These are phyloP conservation scores for Calocybe cyanea DNA, from an alignment of 768 basidiomycete species.

Conservation along the genomic window DNA sequence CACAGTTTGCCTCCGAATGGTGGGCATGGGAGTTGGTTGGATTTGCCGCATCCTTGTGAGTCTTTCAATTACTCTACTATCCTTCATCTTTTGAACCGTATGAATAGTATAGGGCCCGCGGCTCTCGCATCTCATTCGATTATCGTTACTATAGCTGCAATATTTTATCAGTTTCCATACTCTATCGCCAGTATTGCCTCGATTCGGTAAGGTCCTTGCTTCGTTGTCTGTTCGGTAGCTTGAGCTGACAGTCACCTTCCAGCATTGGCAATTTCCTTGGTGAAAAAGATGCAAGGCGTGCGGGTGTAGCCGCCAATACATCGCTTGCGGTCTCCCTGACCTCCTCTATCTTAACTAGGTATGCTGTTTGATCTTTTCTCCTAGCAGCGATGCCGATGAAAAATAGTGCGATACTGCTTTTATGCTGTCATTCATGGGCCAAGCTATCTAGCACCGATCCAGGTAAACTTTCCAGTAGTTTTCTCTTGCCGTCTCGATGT, in stretches of 20 bases:
- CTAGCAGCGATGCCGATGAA: background rate
- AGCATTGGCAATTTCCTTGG: slow-evolving; percentile 16
- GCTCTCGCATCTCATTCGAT: slow-evolving; percentile 86
- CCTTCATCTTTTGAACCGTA: background rate
- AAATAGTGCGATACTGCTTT: slow-evolving; percentile 18
- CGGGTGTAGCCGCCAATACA: slow-evolving; percentile 33
- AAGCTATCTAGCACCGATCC: slow-evolving; percentile 68
- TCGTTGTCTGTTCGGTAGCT: background rate
- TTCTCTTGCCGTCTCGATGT: background rate
- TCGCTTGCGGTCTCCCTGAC: slow-evolving; percentile 60
- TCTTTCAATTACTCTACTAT: background rate
- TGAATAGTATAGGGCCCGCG: slow-evolving; percentile 64
- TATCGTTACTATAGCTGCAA: slow-evolving; percentile 66
- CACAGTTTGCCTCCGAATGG: too few relatives aligned
- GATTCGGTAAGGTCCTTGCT: slow-evolving; percentile 54
- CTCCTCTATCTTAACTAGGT: slow-evolving; percentile 63
- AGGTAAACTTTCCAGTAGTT: slow-evolving; percentile 26
- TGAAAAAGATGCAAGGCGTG: slow-evolving; percentile 6
- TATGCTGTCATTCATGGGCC: slow-evolving; percentile 69
- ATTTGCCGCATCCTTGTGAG: slow-evolving; percentile 43
- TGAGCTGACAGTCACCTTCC: too few relatives aligned
- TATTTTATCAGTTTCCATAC: slow-evolving; percentile 78
- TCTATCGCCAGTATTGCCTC: slow-evolving; percentile 78
- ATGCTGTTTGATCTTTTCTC: background rate
- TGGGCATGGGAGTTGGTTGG: too few relatives aligned